Conservation (phyloP, 2,329 filamentous ascomycete genomes). For the Aspergillus carbonarius region DNA sequence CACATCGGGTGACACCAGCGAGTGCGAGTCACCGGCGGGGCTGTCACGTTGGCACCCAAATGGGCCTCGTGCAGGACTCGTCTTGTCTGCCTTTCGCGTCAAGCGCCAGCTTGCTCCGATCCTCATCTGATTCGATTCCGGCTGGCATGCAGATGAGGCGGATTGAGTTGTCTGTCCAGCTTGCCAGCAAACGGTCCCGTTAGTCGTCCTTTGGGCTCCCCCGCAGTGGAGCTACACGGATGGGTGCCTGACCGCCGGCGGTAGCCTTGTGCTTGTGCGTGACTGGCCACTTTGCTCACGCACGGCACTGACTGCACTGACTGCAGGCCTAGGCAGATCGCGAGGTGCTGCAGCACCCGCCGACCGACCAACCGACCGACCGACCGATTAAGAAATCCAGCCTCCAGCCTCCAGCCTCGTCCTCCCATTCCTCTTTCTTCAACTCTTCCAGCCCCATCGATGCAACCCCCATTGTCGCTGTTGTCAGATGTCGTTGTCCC, state of each 20-base stretch:
- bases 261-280: slow-evolving; percentile 15
- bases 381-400: too few species aligned
- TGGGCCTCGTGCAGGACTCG: neutral
- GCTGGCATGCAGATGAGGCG: slow-evolving; percentile 10
- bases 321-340: neutral
- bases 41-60: neutral
- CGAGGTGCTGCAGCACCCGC: neutral
- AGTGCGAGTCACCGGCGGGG: too few species aligned
- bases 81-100: neutral
- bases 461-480: slow-evolving; percentile 14
- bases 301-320: neutral
- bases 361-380: neutral
- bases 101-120: neutral
- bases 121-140: neutral
- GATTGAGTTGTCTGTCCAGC: slow-evolving; percentile 12
- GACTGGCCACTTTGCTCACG: neutral
- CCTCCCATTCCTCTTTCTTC: neutral
- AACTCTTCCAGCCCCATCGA: slow-evolving; percentile 5
- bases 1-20: too few species aligned
- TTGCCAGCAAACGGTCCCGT: slow-evolving; percentile 8
- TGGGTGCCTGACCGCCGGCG: slow-evolving; percentile 24
- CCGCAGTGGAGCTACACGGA: slow-evolving; percentile 22
- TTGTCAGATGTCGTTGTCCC: slow-evolving; percentile 18
- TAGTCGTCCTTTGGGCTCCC: slow-evolving; percentile 18
- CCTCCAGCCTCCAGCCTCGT: neutral